Percentiles rank a stretch among this genome's conserved stretches.
phyloP scores from a whole-genome alignment of 23 red algal species.

The Chondrus crispus region DNA sequence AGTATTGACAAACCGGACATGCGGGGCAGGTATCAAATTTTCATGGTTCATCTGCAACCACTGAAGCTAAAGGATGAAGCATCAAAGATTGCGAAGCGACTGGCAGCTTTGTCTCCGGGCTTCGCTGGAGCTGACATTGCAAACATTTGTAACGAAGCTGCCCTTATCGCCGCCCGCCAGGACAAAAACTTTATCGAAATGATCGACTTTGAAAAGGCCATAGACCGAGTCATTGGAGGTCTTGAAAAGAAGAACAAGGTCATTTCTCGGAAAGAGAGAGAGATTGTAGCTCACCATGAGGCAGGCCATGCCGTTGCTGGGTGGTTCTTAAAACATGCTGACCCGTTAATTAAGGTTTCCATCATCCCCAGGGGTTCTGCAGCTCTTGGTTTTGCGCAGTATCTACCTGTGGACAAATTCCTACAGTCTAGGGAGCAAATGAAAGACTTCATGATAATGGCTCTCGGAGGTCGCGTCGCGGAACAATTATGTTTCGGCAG shows the following conservation, averaged over 20 bases:
- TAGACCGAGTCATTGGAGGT: slow-evolving; percentile 95
- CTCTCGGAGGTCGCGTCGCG: slow-evolving; percentile 88
- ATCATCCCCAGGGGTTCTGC: slow-evolving; percentile 97
- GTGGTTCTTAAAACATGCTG: slow-evolving; percentile 95
- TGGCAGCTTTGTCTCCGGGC: slow-evolving; percentile 94
- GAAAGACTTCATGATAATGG: slow-evolving; percentile 90
- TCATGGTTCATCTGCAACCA: slow-evolving; percentile 89
- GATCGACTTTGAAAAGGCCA: slow-evolving; percentile 92
- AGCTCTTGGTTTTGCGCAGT: slow-evolving; percentile 99
- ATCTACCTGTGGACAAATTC: slow-evolving; percentile 87
- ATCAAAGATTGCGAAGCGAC: slow-evolving; percentile 74
- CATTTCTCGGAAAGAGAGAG: slow-evolving; percentile 82
- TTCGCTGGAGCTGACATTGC: slow-evolving; percentile 99
- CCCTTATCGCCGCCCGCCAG: slow-evolving; percentile 85
- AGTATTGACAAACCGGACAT: slow-evolving; percentile 99
- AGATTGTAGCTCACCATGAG: slow-evolving; percentile 99
- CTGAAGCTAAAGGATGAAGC: slow-evolving; percentile 67
- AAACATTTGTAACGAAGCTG: slow-evolving; percentile 98
- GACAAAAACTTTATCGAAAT: slow-evolving; percentile 77
- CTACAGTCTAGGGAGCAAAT: slow-evolving; percentile 85
- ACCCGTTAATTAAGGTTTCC: slow-evolving; percentile 97
- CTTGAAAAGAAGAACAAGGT: slow-evolving; percentile 99
- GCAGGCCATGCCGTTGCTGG: slow-evolving; percentile 96
- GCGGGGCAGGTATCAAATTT: slow-evolving; percentile 89
- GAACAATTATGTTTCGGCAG: slow-evolving; percentile 85